Conservation (phyloP, 768 basidiomycete genomes). For the Dioszegia aurantiaca region DNA sequence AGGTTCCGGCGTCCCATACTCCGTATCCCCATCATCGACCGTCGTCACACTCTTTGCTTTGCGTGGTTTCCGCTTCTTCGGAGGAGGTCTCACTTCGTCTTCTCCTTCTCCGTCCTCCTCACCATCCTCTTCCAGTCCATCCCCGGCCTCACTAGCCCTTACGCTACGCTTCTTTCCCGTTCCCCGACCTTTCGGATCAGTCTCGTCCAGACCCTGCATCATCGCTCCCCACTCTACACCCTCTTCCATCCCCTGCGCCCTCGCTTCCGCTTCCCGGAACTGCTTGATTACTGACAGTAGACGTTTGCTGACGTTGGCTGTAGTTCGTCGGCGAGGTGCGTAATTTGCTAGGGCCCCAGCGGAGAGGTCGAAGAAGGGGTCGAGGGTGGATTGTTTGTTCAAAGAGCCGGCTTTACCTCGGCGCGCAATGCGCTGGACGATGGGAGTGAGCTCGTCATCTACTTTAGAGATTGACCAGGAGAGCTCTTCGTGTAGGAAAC, state of each 20-base stretch:
- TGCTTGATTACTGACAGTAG: constrained; percentile 59
- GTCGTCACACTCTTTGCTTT: constrained; percentile 8
- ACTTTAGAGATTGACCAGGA: constrained; percentile 79
- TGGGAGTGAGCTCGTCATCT: constrained; percentile 84
- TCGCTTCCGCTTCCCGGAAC: constrained; percentile 49
- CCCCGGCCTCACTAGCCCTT: constrained; percentile 6
- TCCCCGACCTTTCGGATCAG: constrained; percentile 43
- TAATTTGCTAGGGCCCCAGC: constrained; percentile 63
- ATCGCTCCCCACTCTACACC: constrained; percentile 44
- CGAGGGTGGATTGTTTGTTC: constrained; percentile 75
- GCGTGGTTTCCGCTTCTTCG: constrained; percentile 8
- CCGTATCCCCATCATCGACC: constrained; percentile 9
- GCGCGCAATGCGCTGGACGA: constrained; percentile 82
- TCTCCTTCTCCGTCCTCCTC: constrained; percentile 9
- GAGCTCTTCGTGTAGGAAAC: constrained; percentile 67
- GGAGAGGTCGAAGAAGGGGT: constrained; percentile 69
- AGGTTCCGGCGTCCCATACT: background rate
- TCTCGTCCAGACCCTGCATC: constrained; percentile 47
- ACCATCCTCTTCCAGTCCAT: no score
- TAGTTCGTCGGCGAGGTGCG: constrained; percentile 75
- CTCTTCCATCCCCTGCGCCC: constrained; percentile 19
- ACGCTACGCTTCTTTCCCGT: constrained; percentile 33
- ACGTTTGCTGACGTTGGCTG: constrained; percentile 74
- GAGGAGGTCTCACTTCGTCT: background rate
- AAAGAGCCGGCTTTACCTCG: constrained; percentile 67